Percentiles rank a stretch among this genome's conserved stretches.
Evolutionary conservation across 371 early-diverging fungal genomes (phyloP).

Genomic region (Actinomucor elegans): DNA sequence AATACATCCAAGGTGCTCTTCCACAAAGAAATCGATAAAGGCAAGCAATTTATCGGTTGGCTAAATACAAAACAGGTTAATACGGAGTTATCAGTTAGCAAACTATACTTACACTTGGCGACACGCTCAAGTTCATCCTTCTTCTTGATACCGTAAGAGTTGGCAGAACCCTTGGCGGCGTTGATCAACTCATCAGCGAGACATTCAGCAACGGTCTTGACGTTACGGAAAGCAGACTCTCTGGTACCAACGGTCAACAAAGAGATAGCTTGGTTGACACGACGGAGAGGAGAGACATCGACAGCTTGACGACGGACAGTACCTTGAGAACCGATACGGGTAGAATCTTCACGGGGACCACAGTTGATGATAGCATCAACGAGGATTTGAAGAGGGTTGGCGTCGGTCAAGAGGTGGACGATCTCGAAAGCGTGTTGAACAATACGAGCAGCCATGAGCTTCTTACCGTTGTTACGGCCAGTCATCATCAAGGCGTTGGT

Average conservation of each 20-base stretch:
- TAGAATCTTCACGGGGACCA: conserved; percentile 99
- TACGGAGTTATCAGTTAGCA: background rate
- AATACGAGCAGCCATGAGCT: conserved; percentile 98
- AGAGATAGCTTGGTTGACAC: conserved; percentile 98
- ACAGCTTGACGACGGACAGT: conserved; percentile 99
- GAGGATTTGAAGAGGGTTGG: conserved; percentile 99
- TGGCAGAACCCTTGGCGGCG: conserved; percentile 98
- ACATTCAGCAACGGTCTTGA: conserved; percentile 75
- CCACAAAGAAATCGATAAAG: no score
- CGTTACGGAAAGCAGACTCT: conserved; percentile 39
- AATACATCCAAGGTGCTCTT: no score
- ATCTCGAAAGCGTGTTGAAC: conserved; percentile 99
- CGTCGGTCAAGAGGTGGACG: conserved; percentile 97
- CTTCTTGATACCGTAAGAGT: conserved; percentile 99
- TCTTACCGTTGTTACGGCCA: conserved; percentile 99
- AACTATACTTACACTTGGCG: conserved; percentile 52
- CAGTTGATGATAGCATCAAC: conserved; percentile 99
- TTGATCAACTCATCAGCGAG: conserved; percentile 99
- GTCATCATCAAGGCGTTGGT: conserved; percentile 99
- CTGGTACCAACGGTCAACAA: conserved; percentile 94
- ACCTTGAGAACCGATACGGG: conserved; percentile 99
- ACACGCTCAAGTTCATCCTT: conserved; percentile 98
- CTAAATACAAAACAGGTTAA: conserved; percentile 3
- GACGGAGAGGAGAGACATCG: conserved; percentile 99
- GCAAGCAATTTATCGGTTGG: conserved; percentile 29